Evolutionary conservation across 306 rosid genomes (phyloP), one percentile per base, ranked within the genome.

Genomic region (Oemleria cerasiformis): DNA sequence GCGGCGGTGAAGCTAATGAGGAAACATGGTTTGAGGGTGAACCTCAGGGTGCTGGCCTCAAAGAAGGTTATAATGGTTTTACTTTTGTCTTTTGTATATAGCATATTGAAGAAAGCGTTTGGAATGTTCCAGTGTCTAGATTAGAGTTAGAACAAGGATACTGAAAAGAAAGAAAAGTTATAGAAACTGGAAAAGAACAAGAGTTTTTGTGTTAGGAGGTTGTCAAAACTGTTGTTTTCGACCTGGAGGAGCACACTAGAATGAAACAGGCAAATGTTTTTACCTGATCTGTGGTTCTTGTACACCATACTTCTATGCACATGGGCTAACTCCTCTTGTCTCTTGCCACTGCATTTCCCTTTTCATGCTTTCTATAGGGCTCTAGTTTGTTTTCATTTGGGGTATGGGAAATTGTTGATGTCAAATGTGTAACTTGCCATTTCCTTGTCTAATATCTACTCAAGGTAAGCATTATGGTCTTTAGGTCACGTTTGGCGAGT

Each of bases 41-140:
- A 92, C 81, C 79, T 89, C 13, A 86, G 98, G 87, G 65, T 88
- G 70, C 61, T 92, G 39, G 96, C 98, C 41, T 92, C 96, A 5
- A 92, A 92, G 83, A 92, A 92, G 81, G 79, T 86, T 15, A 84
- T 85, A 51, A 80, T 83, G 92, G 66, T 80, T 74, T 82, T 90
- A 84, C 78, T 86, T 77, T 59, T 90, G 55, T 82, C 75, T 53
- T 82, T 54, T 73, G 81, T 79, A 19, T 86, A 83, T 80, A 62
- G 73, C 50, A 15, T 85, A 54, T 38, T 88, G 71, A 90, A 81
- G 82, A 88, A 76, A 74, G 74, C 76, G 65, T 47, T 76, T 70
- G 74, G 82, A 79, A 73, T 58, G 68, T 58, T 76, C 64, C 55
- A 3, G 68, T 68, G 83, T 73, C 81, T 84, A 78, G 80, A 73